Base-by-base conservation (phyloP, 345 rosid species). In the Euphorbia peplus region DNA sequence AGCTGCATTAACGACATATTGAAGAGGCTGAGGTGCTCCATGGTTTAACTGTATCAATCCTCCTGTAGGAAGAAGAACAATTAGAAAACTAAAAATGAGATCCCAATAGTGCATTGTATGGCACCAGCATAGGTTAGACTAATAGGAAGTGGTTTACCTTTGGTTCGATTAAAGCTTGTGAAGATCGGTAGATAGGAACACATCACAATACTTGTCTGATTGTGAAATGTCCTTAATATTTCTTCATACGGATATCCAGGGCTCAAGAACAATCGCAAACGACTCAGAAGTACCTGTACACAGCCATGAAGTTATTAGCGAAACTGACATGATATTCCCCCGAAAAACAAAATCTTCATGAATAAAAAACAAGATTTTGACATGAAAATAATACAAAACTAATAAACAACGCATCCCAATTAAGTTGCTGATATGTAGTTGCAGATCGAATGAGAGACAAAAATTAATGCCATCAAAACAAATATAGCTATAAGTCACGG, bases 191-290 rank as follows among this genome's bases (percentile, higher is more conserved):
- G 83, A 76, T 75, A 91, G 0, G 95, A 88, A 80, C 95, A 90
- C 97, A 88, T 95, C 37, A 89, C 60, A 47, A 88, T 85, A 73
- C 87, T 78, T n/a, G 96, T 92, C 76, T 88, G 92, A 76, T 91
- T 92, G 73, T 92, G 99, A 77, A 87, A 95, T 24, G 93, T 85
- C 70, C 92, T 84, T 66, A 92, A 71, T 42, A 92, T 90, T 68
- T 92, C 96, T 80, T 95, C 97, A 42, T 88, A 88, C 4, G 99
- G 99, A 79, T 92, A 92, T 6, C 97, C 93, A 19, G 97, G 98
- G 73, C 92, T 88, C 71, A 92, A 68, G 86, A 92, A 95, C 79
- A 95, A 73, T 76, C 98, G 86, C 76, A 95, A 61, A 51, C 97
- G 92, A 69, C 87, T 92, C 67, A 92, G 44, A 55, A 92, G 88